Evolutionary conservation across 2,329 filamentous ascomycete species (phyloP), one percentile per base, ranked within the genome.

Genomic region (Byssochlamys sp.): DNA sequence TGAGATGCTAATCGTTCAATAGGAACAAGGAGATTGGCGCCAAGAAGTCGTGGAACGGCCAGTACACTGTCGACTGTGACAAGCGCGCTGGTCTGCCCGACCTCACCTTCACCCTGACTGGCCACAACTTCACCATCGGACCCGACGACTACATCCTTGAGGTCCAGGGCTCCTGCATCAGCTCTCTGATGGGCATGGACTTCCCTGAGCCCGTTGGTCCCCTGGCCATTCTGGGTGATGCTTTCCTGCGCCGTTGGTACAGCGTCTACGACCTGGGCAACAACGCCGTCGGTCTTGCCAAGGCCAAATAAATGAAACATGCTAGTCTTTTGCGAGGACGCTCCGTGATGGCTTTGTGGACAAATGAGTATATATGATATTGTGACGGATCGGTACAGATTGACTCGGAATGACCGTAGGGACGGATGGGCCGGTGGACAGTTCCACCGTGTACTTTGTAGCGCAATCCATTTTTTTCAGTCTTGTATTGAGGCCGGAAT

Each of bases 161-260:
- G 77, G 85, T 96, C 50, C 89, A 91, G 71, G 94, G 92, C 67
- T 92, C 87, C 73, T 99, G 94, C 77, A 96, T 99, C 76, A 96
- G 91, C 61, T 89, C 90, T 66, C 96, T 99, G 80, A 95, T 95
- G 85, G 91, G 91, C 68, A 95, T 97, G 87, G 94, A 91, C 74
- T 86, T 90, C 78, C 78, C 91, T 58, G 88, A 86, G 70, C 91
- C 91, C 45, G 87, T 88, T 59, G 92, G 94, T 52, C 94, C 94
- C 65, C 84, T 99, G 63, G 91, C 90, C 61, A 99, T 99, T 63
- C 86, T 99, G 27, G 94, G 94, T 59, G 72, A 74, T 60, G 64
- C 83, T 63, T 86, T 86, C 81, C 75, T 86, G 63, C 66, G 75
- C 62, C 70, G 67, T 63, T 77, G 69, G 71, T 97, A 97, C 84